Percentiles rank a stretch among this genome's conserved stretches.
Evolutionary conservation across 2,329 filamentous ascomycete genomes (phyloP).

Genomic region (Bipolaris victoriae): DNA sequence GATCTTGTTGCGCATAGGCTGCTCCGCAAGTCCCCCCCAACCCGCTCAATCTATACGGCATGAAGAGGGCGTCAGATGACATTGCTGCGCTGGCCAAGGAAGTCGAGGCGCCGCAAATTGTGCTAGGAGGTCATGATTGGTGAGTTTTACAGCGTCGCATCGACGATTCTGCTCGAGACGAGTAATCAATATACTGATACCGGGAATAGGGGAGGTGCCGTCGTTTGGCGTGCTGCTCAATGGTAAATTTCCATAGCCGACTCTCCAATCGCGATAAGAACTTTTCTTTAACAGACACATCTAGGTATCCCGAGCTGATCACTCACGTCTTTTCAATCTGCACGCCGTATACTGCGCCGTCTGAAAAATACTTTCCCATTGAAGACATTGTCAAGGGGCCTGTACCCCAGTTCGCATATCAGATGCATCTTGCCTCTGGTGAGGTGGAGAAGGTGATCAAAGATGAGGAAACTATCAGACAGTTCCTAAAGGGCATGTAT

Average conservation of each 20-base stretch:
- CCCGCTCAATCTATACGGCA: slow-evolving; percentile 67
- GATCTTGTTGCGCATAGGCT: slow-evolving; percentile 39
- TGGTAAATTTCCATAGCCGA: slow-evolving; percentile 51
- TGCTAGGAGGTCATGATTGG: slow-evolving; percentile 93
- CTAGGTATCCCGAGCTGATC: slow-evolving; percentile 65
- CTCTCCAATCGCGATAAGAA: background rate
- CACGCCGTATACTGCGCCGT: slow-evolving; percentile 70
- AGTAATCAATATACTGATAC: slow-evolving; percentile 4
- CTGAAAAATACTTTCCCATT: slow-evolving; percentile 60
- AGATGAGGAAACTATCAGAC: slow-evolving; percentile 66
- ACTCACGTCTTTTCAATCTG: slow-evolving; percentile 79
- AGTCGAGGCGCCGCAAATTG: slow-evolving; percentile 63
- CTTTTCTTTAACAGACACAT: background rate
- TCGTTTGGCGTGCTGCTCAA: slow-evolving; percentile 76
- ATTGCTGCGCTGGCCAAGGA: slow-evolving; percentile 73
- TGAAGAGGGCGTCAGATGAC: slow-evolving; percentile 74
- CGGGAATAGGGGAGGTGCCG: slow-evolving; percentile 68
- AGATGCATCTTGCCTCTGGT: slow-evolving; percentile 76
- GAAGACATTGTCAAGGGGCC: slow-evolving; percentile 63
- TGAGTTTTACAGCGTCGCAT: slow-evolving; percentile 5
- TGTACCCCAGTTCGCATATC: slow-evolving; percentile 79
- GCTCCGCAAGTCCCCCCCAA: slow-evolving; percentile 63
- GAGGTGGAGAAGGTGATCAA: slow-evolving; percentile 57
- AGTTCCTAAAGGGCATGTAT: slow-evolving; percentile 74
- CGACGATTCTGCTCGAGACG: background rate